Percentiles rank a stretch among this genome's conserved stretches.
Evolutionary conservation across 2,329 filamentous ascomycete species (phyloP).

Genomic region (Thielaviopsis musarum): DNA sequence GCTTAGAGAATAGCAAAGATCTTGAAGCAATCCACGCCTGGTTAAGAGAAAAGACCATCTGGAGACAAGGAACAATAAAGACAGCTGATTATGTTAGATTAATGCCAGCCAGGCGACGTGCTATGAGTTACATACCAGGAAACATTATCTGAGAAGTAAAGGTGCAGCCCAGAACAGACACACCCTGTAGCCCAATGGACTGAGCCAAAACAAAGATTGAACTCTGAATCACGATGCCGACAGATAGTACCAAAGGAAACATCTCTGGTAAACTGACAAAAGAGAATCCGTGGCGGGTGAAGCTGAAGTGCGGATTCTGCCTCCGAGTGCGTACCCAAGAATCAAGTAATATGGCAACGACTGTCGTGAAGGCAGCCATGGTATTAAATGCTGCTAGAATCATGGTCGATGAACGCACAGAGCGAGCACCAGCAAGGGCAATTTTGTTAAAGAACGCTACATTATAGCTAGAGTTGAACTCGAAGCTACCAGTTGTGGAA

Average conservation of each 20-base stretch:
- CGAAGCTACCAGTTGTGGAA: slow-evolving; percentile 13
- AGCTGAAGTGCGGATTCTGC: slow-evolving; percentile 23
- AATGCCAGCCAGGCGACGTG: background rate
- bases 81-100: slow-evolving; percentile 29
- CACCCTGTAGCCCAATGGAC: slow-evolving; percentile 32
- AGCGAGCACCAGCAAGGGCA: slow-evolving; percentile 35
- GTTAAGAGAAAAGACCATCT: slow-evolving; percentile 49
- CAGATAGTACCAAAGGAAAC: slow-evolving; percentile 38
- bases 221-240: slow-evolving; percentile 41
- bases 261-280: slow-evolving; percentile 31
- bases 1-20: slow-evolving; percentile 37
- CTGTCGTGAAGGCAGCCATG: slow-evolving; percentile 37
- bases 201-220: slow-evolving; percentile 40
- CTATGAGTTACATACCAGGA: slow-evolving; percentile 29
- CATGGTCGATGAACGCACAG: slow-evolving; percentile 42
- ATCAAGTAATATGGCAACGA: slow-evolving; percentile 39
- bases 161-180: slow-evolving; percentile 36
- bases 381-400: slow-evolving; percentile 46
- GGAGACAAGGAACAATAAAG: slow-evolving; percentile 49
- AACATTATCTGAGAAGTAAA: slow-evolving; percentile 40
- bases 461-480: slow-evolving; percentile 25
- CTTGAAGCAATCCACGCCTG: slow-evolving; percentile 37
- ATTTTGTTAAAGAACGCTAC: slow-evolving; percentile 31
- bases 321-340: slow-evolving; percentile 31
- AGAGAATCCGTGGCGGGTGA: slow-evolving; percentile 19